Base-by-base conservation (phyloP, 176 grass and related monocot species). In the Oryza rufipogon region DNA sequence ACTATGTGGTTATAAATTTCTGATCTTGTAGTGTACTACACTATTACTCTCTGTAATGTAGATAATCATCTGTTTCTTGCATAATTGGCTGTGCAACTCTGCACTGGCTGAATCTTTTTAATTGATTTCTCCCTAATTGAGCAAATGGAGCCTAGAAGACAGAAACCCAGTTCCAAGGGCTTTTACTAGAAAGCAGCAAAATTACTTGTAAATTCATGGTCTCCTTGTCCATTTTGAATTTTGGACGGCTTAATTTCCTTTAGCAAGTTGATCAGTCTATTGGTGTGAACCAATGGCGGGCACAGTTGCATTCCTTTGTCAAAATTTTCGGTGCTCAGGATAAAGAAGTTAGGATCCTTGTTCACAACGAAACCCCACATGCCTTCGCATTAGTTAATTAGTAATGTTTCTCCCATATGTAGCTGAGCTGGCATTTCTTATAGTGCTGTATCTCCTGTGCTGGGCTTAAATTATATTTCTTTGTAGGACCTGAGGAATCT, bases 401-500 rank as follows among this genome's bases (percentile, higher is more conserved):
- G 32, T 75, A 63, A 75, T 75, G 15, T 60, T 73, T 74, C 70
- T 34, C 38, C 51, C 22, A 16, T 83, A 65, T 75, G 76, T 87
- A 52, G 70, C 74, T 42, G 67, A 73, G 15, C 66, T 73, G 54
- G 4, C 13, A 84, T 91, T 58, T 91, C 64, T 87, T 91, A 84
- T 87, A 84, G 75, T 84, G 7, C 36, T 38, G 36, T 38, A 88
- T 86, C 76, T 28, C 28, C 73, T 74, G 51, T 78, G 61, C 82
- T 83, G 44, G 19, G 22, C 22, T 83, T 88, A 78, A 88, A 74
- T 48, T 85, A 87, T 86, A 51, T 60, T 85, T 89, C 13, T 73
- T 86, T 94, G 45, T 76, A 99, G 97, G 97, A 89, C 71, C 84
- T 99, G 93, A 99, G 91, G 91, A 99, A 99, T 83, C 81, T 99